These are phyloP conservation scores for Amaranthus hypochondriacus DNA, from an alignment of 148 eudicot genomes.

Conservation along the genomic window DNA sequence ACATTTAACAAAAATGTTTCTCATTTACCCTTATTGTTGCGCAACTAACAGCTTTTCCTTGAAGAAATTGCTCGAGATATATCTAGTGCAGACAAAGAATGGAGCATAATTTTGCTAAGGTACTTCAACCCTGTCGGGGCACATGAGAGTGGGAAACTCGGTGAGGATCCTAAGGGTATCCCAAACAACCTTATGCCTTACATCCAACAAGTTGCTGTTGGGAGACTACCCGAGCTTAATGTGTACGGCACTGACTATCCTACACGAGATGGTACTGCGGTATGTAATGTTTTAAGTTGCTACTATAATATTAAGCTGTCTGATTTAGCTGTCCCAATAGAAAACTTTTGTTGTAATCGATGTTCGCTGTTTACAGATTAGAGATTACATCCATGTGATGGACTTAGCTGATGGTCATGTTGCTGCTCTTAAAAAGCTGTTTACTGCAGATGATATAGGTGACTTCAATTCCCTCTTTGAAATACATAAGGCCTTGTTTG, in stretches of 20 bases:
- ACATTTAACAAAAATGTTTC: no score
- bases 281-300: constrained; percentile 22
- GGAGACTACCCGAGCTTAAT: constrained; percentile 69
- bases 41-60: constrained; percentile 47
- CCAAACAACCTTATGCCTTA: constrained; percentile 96
- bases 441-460: constrained; percentile 46
- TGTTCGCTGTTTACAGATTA: constrained; percentile 36
- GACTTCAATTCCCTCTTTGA: background rate
- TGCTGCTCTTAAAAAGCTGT: constrained; percentile 77
- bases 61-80: constrained; percentile 88
- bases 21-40: background rate
- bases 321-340: background rate
- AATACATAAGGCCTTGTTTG: background rate
- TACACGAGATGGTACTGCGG: constrained; percentile 84
- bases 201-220: constrained; percentile 85
- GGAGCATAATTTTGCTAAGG: constrained; percentile 77
- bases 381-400: constrained; percentile 93
- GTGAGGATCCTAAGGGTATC: constrained; percentile 89
- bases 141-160: constrained; percentile 82
- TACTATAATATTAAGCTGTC: background rate
- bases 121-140: constrained; percentile 96
- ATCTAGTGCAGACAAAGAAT: constrained; percentile 61
- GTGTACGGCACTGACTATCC: constrained; percentile 89
- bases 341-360: background rate
- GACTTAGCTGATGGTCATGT: constrained; percentile 96